These are phyloP conservation scores for Eucalyptus erythrocorys DNA, from an alignment of 345 rosid species.

Conservation along the genomic window DNA sequence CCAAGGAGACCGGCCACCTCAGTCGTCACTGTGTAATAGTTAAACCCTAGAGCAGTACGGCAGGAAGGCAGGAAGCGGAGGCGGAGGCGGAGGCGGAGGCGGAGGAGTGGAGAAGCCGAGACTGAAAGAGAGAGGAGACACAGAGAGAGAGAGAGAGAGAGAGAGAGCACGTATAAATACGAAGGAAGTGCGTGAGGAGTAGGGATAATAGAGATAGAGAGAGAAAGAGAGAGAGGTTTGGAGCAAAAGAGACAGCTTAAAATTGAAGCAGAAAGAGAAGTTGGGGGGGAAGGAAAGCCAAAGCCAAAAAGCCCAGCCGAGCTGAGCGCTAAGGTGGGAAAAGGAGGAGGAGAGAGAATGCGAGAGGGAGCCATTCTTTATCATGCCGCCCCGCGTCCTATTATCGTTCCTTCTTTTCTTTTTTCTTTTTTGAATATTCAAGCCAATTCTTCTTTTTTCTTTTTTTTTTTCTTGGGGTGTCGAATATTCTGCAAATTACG, in stretches of 20 bases:
- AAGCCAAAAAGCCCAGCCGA: no score
- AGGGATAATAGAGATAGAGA: neutral
- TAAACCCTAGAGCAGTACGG: conserved; percentile 3
- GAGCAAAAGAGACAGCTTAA: conserved; percentile 55
- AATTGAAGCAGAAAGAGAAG: conserved; percentile 51
- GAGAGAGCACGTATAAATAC: neutral
- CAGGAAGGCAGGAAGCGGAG: conserved; percentile 12
- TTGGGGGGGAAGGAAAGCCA: neutral
- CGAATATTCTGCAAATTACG: neutral
- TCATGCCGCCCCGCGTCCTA: neutral
- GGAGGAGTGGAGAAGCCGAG: neutral
- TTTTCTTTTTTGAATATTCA: neutral
- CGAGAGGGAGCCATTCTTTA: neutral
- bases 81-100: neutral
- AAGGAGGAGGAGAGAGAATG: neutral
- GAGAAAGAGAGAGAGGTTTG: neutral
- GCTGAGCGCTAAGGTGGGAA: no score
- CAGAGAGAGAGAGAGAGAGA: neutral
- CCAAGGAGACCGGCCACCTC: neutral
- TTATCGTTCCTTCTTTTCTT: neutral
- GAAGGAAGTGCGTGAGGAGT: neutral
- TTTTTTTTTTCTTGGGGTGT: neutral
- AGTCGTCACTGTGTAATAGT: neutral
- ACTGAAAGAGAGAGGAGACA: conserved; percentile 17
- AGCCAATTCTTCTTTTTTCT: neutral